Evolutionary conservation across 2,329 filamentous ascomycete genomes (phyloP).

Genomic region (Xylaria sp.): DNA sequence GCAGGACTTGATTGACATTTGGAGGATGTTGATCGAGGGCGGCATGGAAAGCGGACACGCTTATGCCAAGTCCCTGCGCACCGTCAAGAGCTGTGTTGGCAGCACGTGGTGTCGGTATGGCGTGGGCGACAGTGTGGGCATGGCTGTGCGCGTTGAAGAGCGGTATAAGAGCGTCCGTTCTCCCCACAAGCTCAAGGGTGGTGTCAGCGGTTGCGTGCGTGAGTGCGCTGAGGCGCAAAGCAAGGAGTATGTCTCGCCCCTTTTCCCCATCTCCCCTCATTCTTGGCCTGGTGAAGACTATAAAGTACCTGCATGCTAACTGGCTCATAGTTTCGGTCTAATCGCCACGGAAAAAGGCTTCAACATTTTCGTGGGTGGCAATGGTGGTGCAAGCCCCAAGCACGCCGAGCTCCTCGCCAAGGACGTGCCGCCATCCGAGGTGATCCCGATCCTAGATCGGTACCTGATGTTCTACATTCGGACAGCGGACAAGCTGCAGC

Average conservation of each 20-base stretch:
- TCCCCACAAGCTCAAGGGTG: slow-evolving; percentile 90
- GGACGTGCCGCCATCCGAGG: slow-evolving; percentile 81
- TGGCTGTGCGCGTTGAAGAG: slow-evolving; percentile 87
- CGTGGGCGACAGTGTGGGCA: slow-evolving; percentile 86
- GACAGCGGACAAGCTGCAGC: slow-evolving; percentile 86
- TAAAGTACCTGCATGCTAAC: slow-evolving; percentile 11
- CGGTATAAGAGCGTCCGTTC: slow-evolving; percentile 89
- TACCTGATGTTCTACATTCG: slow-evolving; percentile 95
- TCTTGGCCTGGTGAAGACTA: neutral
- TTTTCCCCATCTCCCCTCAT: neutral
- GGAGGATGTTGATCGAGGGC: slow-evolving; percentile 78
- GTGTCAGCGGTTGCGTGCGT: slow-evolving; percentile 87
- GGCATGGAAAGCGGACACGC: slow-evolving; percentile 92
- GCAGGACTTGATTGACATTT: slow-evolving; percentile 82
- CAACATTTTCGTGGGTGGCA: slow-evolving; percentile 90
- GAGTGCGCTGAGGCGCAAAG: slow-evolving; percentile 92
- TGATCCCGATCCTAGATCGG: slow-evolving; percentile 83
- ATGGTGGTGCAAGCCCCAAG: slow-evolving; percentile 83
- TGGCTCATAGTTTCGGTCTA: slow-evolving; percentile 71
- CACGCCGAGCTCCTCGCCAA: slow-evolving; percentile 85
- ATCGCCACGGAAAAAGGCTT: slow-evolving; percentile 93
- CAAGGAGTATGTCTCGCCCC: slow-evolving; percentile 70
- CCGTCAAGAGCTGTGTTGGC: slow-evolving; percentile 90
- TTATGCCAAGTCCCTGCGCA: slow-evolving; percentile 86
- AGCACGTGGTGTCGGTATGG: slow-evolving; percentile 91